Evolutionary conservation across 2,329 filamentous ascomycete species (phyloP), one percentile per base, ranked within the genome.

Genomic region (Nakataea oryzae): DNA sequence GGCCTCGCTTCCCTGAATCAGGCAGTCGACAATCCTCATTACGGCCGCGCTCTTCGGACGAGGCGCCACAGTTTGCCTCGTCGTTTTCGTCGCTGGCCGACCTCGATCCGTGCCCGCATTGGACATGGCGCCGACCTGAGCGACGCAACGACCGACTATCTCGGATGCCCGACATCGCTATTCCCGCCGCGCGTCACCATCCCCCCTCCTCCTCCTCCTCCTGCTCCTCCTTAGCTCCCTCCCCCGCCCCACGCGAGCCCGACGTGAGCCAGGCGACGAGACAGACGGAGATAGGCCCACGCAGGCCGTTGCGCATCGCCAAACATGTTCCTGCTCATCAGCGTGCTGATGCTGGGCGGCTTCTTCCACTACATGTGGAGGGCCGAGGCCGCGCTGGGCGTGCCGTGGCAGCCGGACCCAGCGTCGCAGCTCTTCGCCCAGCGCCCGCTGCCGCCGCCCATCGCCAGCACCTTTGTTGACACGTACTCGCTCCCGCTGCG

Each of bases 401-500:
- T 73, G 57, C 78, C 75, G 8, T 85, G 82, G 82, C 69, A 72
- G 6, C 81, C 82, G 0, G 81, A 84, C 68, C 68, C 71, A 28
- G 76, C 74, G 27, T 75, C 78, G 41, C 70, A 72, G 29, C 72
- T 74, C 24, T 85, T 85, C 68, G 74, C 74, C 64, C 72, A 82
- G 68, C 74, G 72, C n/a, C 76, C 80, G 6, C 73, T 84, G 30
- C 76, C 73, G 2, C 71, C 75, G 0, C 77, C 80, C n/a, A 68
- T 74, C 41, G 70, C 77, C 58, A 68, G 75, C 55, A 74, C 74
- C 13, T 74, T 74, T 64, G 78, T 84, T 63, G 67, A 73, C 24
- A 73, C 74, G 29, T 87, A 82, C 71, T 69, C 73, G 57, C 76
- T 87, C 56, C 86, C 86, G 21, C 74, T 89, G 55, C 79, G 78